Conservation (phyloP, 768 basidiomycete genomes). For the Gyrodon lividus region DNA sequence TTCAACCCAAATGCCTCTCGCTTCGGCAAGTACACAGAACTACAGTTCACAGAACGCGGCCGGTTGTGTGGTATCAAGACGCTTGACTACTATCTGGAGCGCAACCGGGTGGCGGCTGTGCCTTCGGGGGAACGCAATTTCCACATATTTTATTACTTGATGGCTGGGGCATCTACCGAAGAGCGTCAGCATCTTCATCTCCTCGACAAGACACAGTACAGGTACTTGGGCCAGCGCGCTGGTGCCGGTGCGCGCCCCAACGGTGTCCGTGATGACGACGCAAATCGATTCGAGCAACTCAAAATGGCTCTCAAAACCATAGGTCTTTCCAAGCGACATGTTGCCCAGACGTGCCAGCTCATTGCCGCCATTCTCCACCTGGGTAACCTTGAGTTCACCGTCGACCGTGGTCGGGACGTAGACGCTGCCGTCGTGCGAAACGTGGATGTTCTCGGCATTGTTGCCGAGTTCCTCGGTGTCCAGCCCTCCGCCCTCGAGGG, state of each 20-base stretch:
- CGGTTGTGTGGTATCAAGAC: constrained; percentile 89
- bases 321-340: constrained; percentile 90
- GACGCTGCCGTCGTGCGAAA: constrained; percentile 94
- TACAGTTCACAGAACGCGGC: constrained; percentile 94
- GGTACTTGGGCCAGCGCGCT: constrained; percentile 79
- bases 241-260: constrained; percentile 41
- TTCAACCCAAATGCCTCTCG: constrained; percentile 95
- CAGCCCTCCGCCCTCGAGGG: constrained; percentile 68
- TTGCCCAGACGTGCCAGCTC: constrained; percentile 94
- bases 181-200: constrained; percentile 89
- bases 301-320: constrained; percentile 92
- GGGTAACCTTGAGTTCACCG: constrained; percentile 90
- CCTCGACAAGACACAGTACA: constrained; percentile 74
- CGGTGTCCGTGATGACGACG: constrained; percentile 72
- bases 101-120: constrained; percentile 82
- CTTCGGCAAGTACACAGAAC: constrained; percentile 96
- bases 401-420: constrained; percentile 80
- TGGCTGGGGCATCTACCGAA: constrained; percentile 85
- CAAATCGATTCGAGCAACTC: constrained; percentile 87
- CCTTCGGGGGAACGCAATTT: constrained; percentile 95
- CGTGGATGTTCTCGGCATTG: constrained; percentile 73
- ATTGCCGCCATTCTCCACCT: constrained; percentile 95
- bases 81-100: constrained; percentile 94
- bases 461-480: constrained; percentile 91
- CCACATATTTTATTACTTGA: constrained; percentile 96